Evolutionary conservation across 192 early-diverging fungal genomes (phyloP).

Genomic region (Fimicolochytrium jonesii): DNA sequence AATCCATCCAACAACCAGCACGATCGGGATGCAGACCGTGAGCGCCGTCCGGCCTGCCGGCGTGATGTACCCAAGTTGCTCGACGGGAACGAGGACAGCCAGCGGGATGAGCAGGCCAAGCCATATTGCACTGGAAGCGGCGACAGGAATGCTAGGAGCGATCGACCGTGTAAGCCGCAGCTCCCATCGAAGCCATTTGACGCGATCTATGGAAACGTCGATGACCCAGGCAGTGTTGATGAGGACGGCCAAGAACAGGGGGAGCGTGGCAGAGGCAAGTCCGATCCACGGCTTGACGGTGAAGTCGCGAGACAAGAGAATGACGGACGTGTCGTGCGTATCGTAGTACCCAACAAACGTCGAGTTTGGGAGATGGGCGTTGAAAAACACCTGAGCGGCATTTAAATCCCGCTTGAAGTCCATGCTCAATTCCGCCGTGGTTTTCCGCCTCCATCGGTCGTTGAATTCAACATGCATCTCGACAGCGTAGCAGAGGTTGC

Average conservation of each 20-base stretch:
- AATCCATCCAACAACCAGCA: no score
- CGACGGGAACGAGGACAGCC: not conserved
- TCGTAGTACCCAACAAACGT: not conserved
- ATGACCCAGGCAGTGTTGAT: not conserved
- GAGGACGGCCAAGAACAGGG: not conserved
- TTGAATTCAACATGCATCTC: not conserved
- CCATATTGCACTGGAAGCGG: not conserved
- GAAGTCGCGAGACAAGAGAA: not conserved
- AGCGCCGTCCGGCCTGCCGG: not conserved
- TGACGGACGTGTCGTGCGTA: not conserved
- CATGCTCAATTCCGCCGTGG: not conserved
- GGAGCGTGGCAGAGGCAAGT: not conserved
- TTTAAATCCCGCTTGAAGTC: not conserved
- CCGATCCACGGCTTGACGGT: not conserved
- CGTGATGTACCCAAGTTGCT: not conserved
- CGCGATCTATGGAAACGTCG: not conserved
- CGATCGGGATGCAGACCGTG: no score
- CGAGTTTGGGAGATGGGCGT: not conserved
- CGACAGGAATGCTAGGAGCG: not conserved
- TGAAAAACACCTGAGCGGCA: not conserved
- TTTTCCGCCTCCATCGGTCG: not conserved
- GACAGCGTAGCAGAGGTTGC: not conserved
- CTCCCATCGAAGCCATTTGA: not conserved
- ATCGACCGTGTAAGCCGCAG: no score
- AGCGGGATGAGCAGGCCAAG: not conserved